These are phyloP conservation scores for Paecilomyces dactylethromorphus DNA, from an alignment of 2,329 filamentous ascomycete genomes.

Conservation along the genomic window DNA sequence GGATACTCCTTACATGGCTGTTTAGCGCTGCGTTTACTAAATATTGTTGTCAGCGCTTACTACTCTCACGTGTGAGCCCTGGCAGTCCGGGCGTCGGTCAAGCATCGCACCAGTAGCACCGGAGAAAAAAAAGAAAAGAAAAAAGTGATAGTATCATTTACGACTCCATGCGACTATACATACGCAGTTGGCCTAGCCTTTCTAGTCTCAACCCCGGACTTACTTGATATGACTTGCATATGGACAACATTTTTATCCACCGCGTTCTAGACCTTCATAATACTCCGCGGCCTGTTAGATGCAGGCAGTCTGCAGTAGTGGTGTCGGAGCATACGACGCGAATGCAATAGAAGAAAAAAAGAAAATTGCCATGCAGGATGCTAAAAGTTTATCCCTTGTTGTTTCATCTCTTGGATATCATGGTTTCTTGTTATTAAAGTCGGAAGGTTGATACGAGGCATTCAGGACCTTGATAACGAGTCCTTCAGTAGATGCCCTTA, in stretches of 20 bases:
- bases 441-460: background rate
- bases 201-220: background rate
- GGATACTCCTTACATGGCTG: background rate
- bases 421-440: background rate
- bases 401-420: background rate
- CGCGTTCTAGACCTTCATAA: background rate
- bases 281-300: conserved; percentile 9
- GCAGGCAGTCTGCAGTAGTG: conserved; percentile 4
- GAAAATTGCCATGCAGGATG: background rate
- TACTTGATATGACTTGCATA: background rate
- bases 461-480: background rate
- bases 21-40: background rate
- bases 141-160: background rate
- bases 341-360: background rate
- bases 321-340: background rate
- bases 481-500: background rate
- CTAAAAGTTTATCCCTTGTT: background rate
- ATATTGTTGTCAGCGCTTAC: background rate
- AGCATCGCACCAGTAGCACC: background rate
- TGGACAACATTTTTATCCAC: background rate
- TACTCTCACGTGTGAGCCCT: background rate
- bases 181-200: background rate
- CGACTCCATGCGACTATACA: background rate
- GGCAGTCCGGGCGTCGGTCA: background rate
- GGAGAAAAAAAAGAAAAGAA: background rate